Base-by-base conservation (phyloP, 345 rosid genomes). In the Arabidopsis suecica region DNA sequence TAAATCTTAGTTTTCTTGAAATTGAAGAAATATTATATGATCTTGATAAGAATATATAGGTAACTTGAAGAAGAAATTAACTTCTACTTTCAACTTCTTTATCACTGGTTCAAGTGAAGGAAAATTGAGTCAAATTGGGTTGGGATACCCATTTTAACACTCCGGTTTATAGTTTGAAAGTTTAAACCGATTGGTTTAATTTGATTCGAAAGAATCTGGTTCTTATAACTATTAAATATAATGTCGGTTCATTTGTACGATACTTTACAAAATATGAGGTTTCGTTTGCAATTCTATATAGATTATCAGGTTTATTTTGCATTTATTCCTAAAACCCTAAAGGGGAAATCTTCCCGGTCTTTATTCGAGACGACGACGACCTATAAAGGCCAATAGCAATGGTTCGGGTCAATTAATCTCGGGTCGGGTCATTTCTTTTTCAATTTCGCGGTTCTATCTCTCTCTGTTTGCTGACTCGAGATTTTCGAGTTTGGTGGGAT, bases 261-360 rank as follows among this genome's bases (percentile, higher is more conserved):
- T 10, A 13, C 1, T 38, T 16, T 37, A 62, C 9, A 32, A 40
- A 16, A 13, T 37, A 23, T 5, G 8, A n/a, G 16, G 47, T 49
- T 38, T 6, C 0, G 11, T 65, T 18, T 47, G 16, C 3, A 48
- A 47, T 64, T n/a, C 0, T 5, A 10, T 45, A 42, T 1, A 61
- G 4, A 7, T 30, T 9, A 14, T 45, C 8, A 45, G 49, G 49
- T 45, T 45, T 14, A 58, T 20, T 49, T 40, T 51, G 47, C 47
- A 64, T 34, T 33, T 49, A 50, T 40, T 51, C 72, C 60, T 51
- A 51, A 41, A 75, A 34, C 48, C 73, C 69, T 42, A 32, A 42
- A 42, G 33, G 10, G 54, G 25, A n/a, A 22, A 32, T 41, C 11
- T 4, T 51, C 18, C 61, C 65, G 48, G 45, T 54, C 23, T 53